These are phyloP conservation scores for Kernera saxatilis DNA, from an alignment of 345 rosid species.

Conservation along the genomic window DNA sequence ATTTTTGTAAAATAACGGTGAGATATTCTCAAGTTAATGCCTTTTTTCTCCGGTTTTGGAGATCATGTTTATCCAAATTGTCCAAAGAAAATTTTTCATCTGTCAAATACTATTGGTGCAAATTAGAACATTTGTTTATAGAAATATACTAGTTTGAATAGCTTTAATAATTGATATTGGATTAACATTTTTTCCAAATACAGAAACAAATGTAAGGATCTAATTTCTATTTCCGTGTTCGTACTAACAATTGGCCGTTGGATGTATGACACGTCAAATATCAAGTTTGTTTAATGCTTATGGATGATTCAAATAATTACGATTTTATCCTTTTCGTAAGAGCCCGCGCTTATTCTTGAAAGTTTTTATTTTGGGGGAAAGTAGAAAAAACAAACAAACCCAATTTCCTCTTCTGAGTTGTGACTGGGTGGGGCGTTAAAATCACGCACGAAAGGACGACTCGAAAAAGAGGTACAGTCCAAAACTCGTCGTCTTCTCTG, in stretches of 20 bases:
- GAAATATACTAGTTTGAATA: no score
- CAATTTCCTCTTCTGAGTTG: not conserved
- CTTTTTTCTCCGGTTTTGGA: not conserved
- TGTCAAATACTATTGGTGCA: not conserved
- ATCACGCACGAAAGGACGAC: conserved; percentile 3
- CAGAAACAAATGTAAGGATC: not conserved
- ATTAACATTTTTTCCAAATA: not conserved
- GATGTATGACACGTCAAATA: conserved; percentile 7
- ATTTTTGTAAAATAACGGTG: no score
- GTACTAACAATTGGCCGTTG: not conserved
- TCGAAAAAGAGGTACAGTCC: conserved; percentile 1
- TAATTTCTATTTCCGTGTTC: not conserved
- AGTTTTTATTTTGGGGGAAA: not conserved
- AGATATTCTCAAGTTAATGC: not conserved
- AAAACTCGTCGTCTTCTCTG: conserved; percentile 2
- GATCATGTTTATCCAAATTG: not conserved
- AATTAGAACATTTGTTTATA: not conserved
- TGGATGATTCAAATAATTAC: not conserved
- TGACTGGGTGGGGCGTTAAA: not conserved
- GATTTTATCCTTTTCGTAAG: not conserved
- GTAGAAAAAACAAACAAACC: not conserved
- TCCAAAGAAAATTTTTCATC: no score
- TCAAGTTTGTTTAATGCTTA: not conserved
- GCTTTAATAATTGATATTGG: not conserved
- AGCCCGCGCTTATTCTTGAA: not conserved